phyloP scores from a whole-genome alignment of 192 early-diverging fungal species.

The Entomortierella parvispora region DNA sequence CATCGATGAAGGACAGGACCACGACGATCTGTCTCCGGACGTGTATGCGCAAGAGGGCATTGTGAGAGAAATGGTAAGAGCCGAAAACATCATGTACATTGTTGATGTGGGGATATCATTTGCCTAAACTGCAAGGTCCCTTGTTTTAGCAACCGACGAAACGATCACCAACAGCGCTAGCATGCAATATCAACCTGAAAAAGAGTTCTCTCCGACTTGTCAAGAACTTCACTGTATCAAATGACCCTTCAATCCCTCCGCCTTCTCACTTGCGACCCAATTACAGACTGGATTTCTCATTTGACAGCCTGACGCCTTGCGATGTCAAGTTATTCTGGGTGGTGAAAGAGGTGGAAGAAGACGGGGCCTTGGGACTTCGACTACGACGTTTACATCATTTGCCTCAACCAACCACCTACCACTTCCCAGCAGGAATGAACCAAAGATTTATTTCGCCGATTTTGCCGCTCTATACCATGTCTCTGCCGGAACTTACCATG shows the following conservation, averaged over 20 bases:
- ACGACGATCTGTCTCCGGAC: conserved; percentile 20
- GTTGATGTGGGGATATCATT: not conserved
- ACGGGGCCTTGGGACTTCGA: conserved; percentile 35
- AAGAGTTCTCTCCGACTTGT: conserved; percentile 42
- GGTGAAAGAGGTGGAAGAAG: conserved; percentile 45
- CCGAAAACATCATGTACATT: not conserved
- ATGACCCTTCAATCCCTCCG: conserved; percentile 29
- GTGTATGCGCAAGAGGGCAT: conserved; percentile 33
- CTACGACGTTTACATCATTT: conserved; percentile 38
- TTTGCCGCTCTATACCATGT: conserved; percentile 51
- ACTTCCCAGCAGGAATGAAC: conserved; percentile 52
- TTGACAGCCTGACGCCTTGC: conserved; percentile 44
- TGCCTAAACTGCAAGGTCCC: not conserved
- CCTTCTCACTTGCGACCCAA: conserved; percentile 38
- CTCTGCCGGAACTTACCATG: conserved; percentile 48
- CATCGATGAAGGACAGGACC: conserved; percentile 33
- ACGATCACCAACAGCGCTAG: conserved; percentile 44
- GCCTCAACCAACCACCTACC: conserved; percentile 45
- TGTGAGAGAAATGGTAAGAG: conserved; percentile 42
- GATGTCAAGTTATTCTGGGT: conserved; percentile 49
- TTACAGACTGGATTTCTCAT: conserved; percentile 44
- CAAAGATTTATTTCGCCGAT: conserved; percentile 47
- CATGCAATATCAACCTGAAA: conserved; percentile 45
- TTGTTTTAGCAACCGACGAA: conserved; percentile 45
- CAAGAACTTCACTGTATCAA: conserved; percentile 43